Conservation (phyloP, 1,284 basidiomycete species). For the Cryptococcus sp. region DNA sequence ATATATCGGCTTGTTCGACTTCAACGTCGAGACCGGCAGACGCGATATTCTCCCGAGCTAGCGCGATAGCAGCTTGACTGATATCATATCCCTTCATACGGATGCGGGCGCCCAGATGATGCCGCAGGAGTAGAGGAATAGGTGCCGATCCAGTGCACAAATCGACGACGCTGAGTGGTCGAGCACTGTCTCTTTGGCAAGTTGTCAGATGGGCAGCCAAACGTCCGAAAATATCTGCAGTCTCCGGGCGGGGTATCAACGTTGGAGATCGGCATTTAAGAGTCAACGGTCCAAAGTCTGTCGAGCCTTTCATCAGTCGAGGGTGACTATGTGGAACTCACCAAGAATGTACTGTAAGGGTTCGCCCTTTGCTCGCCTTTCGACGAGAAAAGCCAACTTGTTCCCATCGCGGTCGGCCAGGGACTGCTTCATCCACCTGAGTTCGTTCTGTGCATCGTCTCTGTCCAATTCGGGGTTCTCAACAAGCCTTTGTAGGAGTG, state of each 20-base stretch:
- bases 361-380: conserved; percentile 57
- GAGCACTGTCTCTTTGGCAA: not conserved
- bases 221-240: conserved; percentile 64
- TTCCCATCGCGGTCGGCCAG: conserved; percentile 7
- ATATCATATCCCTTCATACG: conserved; percentile 68
- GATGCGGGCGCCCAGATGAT: conserved; percentile 54
- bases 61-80: conserved; percentile 60
- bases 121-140: conserved; percentile 73
- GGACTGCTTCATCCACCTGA: conserved; percentile 38
- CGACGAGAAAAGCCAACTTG: conserved; percentile 26
- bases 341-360: conserved; percentile 90
- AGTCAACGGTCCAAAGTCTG: conserved; percentile 79
- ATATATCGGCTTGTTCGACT: conserved; percentile 13
- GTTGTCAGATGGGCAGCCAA: conserved; percentile 3
- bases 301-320: conserved; percentile 57
- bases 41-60: conserved; percentile 66
- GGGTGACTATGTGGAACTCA: conserved; percentile 31
- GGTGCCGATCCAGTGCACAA: conserved; percentile 87
- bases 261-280: conserved; percentile 68
- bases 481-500: conserved; percentile 6
- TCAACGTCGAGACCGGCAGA: conserved; percentile 11
- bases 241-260: conserved; percentile 88
- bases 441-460: conserved; percentile 35
- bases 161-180: conserved; percentile 58
- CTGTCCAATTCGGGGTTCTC: conserved; percentile 34